Conservation (phyloP, 805 yeast genomes). For the Yamadazyma philogaea region DNA sequence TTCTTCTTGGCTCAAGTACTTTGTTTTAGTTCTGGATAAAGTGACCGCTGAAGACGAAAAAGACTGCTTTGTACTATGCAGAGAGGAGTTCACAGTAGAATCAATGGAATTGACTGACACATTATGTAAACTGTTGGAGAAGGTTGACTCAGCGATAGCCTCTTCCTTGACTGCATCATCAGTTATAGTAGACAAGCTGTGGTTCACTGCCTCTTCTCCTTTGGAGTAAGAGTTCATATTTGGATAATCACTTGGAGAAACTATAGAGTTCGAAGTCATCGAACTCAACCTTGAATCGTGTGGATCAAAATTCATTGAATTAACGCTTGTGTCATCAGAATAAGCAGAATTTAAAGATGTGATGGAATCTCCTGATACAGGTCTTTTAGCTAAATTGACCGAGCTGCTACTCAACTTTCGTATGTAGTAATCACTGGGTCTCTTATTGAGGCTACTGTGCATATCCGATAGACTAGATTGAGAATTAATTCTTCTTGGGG, state of each 20-base stretch:
- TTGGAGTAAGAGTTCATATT: conserved; percentile 11
- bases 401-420: conserved; percentile 27
- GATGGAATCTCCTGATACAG: conserved; percentile 33
- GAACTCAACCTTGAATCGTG: conserved; percentile 39
- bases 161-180: conserved; percentile 4
- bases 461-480: conserved; percentile 8
- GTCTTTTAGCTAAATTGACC: conserved; percentile 21
- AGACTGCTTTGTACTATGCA: background rate
- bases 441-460: conserved; percentile 14
- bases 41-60: conserved; percentile 16
- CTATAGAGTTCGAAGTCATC: conserved; percentile 24
- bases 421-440: conserved; percentile 42
- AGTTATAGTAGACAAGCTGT: conserved; percentile 15
- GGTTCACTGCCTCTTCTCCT: conserved; percentile 10
- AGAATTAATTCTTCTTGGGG: conserved; percentile 11
- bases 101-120: conserved; percentile 2
- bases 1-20: conserved; percentile 32
- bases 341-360: conserved; percentile 28
- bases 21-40: conserved; percentile 33
- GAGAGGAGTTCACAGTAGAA: background rate
- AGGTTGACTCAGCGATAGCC: conserved; percentile 4
- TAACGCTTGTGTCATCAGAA: conserved; percentile 34
- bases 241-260: conserved; percentile 22
- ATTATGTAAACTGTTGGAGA: conserved; percentile 1
- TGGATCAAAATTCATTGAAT: conserved; percentile 30